Base-by-base conservation (phyloP, 768 basidiomycete genomes). In the Mycena crocata region DNA sequence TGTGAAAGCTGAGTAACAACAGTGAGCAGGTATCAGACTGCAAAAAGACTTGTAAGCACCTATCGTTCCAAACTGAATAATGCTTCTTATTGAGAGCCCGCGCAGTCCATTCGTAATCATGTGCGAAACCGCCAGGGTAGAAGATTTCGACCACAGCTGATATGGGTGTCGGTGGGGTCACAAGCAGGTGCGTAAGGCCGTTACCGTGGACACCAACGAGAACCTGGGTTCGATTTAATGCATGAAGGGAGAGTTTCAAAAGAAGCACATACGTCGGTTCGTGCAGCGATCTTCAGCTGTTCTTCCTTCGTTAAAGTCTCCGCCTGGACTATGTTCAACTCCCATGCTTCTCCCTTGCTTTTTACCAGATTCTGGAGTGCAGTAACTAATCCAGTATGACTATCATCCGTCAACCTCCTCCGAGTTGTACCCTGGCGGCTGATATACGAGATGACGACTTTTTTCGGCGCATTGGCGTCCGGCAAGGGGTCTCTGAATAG, bases 151-250 rank as follows among this genome's bases (percentile, higher is more conserved):
- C 93, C 32, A 98, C 94, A 0, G 96, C 94, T 32, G 93, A 86
- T 19, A 90, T 84, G 6, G 90, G 89, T 4, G 86, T 88, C 2
- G 93, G 92, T 24, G 92, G 90, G 96, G 97, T 98, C 95, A 95
- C 97, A 5, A 98, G 75, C 0, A 96, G 85, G 30, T 93, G 86
- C 0, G 95, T 96, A 39, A 98, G 77, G 35, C 94, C 96, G 74
- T 98, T 97, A 12, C 96, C 95, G 72, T 97, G 95, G 21, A 97
- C 92, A 62, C 95, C 95, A 86, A 96, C 91, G 90, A 97, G 87
- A 72, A 97, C 94, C 95, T n/a, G n/a, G n/a, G 96, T 65, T 37
- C 8, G 46, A 68, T 32, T 9, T 12, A 40, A 19, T 58, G n/a
- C 71, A 34, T 13, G 54, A 54, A 34, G 51, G 10, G 69, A 40